Percentiles rank a stretch among this genome's conserved stretches.
Evolutionary conservation across 192 early-diverging fungal species (phyloP).

Genomic region (Martensiomyces pterosporus): DNA sequence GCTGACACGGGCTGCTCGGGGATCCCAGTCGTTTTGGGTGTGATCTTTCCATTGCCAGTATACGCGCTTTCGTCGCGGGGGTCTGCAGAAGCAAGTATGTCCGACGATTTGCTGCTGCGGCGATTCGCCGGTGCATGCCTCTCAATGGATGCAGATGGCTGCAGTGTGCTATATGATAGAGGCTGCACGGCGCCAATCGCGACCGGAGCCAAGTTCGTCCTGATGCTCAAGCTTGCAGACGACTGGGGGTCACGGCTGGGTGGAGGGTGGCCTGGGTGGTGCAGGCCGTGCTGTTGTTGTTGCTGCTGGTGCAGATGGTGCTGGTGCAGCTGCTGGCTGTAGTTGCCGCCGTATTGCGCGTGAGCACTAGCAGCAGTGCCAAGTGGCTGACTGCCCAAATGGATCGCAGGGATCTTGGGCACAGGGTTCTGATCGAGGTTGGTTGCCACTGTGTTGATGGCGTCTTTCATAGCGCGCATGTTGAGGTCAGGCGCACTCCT

Average conservation of each 20-base stretch:
- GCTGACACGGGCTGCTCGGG: neutral
- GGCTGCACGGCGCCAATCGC: neutral
- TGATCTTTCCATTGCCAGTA: no score
- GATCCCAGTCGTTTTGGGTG: no score
- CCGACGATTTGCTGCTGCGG: no score
- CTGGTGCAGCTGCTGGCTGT: slow-evolving; percentile 1
- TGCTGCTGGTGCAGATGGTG: slow-evolving; percentile 12
- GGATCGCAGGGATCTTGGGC: slow-evolving; percentile 33
- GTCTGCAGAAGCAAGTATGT: neutral
- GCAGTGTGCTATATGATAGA: neutral
- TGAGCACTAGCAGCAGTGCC: no score
- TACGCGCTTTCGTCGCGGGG: no score
- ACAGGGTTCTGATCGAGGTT: slow-evolving; percentile 28
- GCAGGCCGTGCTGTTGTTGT: neutral
- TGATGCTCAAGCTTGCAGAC: slow-evolving; percentile 10
- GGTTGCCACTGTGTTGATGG: slow-evolving; percentile 19
- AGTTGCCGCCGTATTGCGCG: slow-evolving; percentile 7
- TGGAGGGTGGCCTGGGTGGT: neutral
- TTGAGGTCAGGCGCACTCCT: slow-evolving; percentile 48
- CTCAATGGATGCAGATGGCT: no score
- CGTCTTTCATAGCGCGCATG: slow-evolving; percentile 28
- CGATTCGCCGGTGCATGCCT: no score
- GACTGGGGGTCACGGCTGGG: no score
- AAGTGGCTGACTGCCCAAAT: no score
- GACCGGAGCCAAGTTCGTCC: slow-evolving; percentile 2